Evolutionary conservation across 1,284 basidiomycete genomes (phyloP).

Genomic region (Ceratobasidium sp.): DNA sequence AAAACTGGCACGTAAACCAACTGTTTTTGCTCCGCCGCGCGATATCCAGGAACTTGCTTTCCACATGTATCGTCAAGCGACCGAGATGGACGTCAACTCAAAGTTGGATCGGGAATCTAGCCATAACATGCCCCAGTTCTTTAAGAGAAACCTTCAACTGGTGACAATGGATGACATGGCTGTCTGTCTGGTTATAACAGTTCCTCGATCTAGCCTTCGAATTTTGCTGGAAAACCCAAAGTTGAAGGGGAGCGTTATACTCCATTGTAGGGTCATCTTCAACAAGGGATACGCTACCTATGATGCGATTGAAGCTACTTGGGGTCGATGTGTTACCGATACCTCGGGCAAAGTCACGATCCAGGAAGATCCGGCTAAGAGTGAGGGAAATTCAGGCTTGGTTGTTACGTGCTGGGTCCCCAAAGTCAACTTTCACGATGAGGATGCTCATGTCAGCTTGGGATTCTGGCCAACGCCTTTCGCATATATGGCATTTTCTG

Average conservation of each 20-base stretch:
- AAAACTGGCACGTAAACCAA: neutral
- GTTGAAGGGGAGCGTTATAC: neutral
- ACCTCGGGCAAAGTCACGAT: neutral
- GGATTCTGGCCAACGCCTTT: neutral
- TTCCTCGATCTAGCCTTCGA: neutral
- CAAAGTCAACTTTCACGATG: neutral
- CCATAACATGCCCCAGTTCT: neutral
- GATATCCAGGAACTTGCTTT: neutral
- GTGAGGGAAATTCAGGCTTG: slow-evolving; percentile 5
- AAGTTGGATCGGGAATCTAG: neutral
- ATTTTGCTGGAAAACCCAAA: neutral
- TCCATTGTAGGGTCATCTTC: neutral
- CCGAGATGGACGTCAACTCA: too few relatives aligned
- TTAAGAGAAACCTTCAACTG: neutral
- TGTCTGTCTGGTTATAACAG: slow-evolving; percentile 1
- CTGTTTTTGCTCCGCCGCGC: neutral
- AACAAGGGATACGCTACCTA: neutral
- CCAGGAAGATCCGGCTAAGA: slow-evolving; percentile 5
- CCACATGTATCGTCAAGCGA: neutral
- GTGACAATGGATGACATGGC: neutral
- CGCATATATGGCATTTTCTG: neutral
- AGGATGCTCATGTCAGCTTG: neutral
- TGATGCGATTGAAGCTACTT: neutral
- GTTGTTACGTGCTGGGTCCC: slow-evolving; percentile 19
- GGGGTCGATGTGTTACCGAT: slow-evolving; percentile 1